These are phyloP conservation scores for Tulasnella sp. DNA, from an alignment of 768 basidiomycete species.

Conservation along the genomic window DNA sequence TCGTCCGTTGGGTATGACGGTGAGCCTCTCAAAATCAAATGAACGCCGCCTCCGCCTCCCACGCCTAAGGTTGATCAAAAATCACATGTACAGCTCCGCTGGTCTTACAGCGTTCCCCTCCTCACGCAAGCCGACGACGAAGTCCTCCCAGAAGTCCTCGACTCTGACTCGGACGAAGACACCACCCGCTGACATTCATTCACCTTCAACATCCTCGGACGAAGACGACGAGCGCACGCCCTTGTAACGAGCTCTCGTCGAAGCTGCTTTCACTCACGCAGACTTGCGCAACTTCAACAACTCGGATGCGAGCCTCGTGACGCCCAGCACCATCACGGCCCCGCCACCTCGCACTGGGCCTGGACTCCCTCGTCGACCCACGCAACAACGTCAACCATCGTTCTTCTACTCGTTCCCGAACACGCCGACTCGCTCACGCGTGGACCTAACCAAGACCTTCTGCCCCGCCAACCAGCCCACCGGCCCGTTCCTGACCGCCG, in stretches of 20 bases:
- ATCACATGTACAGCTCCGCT: constrained; percentile 59
- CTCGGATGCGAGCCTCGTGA: background rate
- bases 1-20: constrained; percentile 90
- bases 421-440: constrained; percentile 38
- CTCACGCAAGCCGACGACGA: constrained; percentile 68
- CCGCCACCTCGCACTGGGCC: constrained; percentile 6
- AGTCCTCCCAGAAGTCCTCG: constrained; percentile 20
- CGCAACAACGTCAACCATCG: constrained; percentile 35
- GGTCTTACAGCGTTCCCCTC: constrained; percentile 88
- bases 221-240: constrained; percentile 1
- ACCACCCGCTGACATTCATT: constrained; percentile 22
- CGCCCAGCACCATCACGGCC: constrained; percentile 12
- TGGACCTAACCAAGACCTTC: background rate
- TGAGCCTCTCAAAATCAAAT: constrained; percentile 38
- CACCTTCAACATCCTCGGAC: constrained; percentile 16
- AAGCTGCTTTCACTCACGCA: background rate
- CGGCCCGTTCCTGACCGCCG: background rate
- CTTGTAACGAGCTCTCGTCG: background rate
- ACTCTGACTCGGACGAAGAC: constrained; percentile 17
- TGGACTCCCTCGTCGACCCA: background rate
- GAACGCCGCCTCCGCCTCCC: constrained; percentile 28
- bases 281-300: background rate
- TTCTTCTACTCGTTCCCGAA: constrained; percentile 68
- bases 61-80: background rate
- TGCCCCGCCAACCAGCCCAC: background rate